Base-by-base conservation (phyloP, 2,329 filamentous ascomycete species). In the Teratosphaeria pseudoeucalypti region DNA sequence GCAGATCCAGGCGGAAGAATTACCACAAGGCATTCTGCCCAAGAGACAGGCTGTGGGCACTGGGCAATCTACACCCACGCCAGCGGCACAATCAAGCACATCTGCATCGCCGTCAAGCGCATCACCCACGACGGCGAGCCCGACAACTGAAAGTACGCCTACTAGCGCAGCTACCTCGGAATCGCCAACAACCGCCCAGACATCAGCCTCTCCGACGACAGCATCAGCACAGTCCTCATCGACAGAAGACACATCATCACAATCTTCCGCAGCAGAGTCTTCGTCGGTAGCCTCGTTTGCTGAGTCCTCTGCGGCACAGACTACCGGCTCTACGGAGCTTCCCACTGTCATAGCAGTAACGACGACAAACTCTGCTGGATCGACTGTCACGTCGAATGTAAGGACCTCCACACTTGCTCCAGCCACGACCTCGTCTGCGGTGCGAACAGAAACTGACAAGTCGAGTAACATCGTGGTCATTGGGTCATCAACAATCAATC, bases 401-500 rank as follows among this genome's bases (percentile, higher is more conserved):
- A 58, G 63, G 9, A 69, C 69, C n/a, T 67, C 65, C 16, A 64
- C 65, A 27, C 47, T 63, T 27, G 27, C 53, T 55, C 37, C 56
- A 14, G 63, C 63, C 34, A 61, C 66, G 12, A 63, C 62, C 29
- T 61, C 63, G 39, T 61, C 61, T 12, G 59, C 66, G 55, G 63
- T 65, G 39, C 59, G 61, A 29, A 65, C 65, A 32, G 57, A 60
- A 16, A 62, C 67, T 10, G 65, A 65, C 55, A 59, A 57, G 7
- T 60, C 65, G 12, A 65, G 60, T 58, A 63, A 66, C 53, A 16
- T 67, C 14, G 64, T 68, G 39, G 64, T 69, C 5, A 56, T 70
- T 26, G 70, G 70, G 58, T 65, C 66, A 43, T 67, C 66, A 10
- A 72, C 72, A 60, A 72, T 73, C 62, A 63, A 74, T 61, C 71